A percentile compares a stretch with the other conserved stretches of the same genome.
Evolutionary conservation across 2,329 filamentous ascomycete genomes (phyloP).

Genomic region (Ophiostoma quercus): DNA sequence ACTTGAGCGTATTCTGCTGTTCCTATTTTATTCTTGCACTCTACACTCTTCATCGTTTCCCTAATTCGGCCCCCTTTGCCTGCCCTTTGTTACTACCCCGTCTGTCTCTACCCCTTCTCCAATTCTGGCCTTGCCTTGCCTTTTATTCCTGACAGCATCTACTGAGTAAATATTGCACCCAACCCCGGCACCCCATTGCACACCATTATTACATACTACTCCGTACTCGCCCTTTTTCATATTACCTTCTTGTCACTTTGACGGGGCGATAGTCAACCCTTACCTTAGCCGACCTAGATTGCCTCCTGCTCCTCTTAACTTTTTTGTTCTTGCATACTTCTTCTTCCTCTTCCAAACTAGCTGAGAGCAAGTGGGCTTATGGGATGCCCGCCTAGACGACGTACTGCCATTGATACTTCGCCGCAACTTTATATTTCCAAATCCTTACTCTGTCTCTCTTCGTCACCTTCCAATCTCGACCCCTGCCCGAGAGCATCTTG

Average conservation of each 20-base stretch:
- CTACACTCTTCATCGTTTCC: neutral
- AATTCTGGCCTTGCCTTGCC: neutral
- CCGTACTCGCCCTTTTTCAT: neutral
- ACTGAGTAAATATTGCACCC: neutral
- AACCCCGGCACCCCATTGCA: constrained; percentile 4
- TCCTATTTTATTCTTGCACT: neutral
- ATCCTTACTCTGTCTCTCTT: neutral
- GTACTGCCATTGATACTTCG: neutral
- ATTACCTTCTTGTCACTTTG: neutral
- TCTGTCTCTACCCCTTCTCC: neutral
- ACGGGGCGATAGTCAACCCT: constrained; percentile 5
- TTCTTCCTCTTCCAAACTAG: neutral
- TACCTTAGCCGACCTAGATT: neutral
- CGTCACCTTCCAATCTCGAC: neutral
- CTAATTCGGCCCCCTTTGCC: neutral
- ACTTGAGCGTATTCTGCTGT: neutral
- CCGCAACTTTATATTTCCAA: neutral
- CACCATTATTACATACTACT: neutral
- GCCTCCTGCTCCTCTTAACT: neutral
- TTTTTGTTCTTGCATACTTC: neutral
- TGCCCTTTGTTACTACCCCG: neutral
- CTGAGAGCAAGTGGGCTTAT: neutral
- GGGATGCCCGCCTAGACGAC: neutral
- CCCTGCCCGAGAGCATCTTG: neutral
- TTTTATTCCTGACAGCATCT: neutral